Evolutionary conservation across 202 grass and related monocot species (phyloP), one percentile per base, ranked within the genome.

Genomic region (Schoenoplectus tabernaemontani): DNA sequence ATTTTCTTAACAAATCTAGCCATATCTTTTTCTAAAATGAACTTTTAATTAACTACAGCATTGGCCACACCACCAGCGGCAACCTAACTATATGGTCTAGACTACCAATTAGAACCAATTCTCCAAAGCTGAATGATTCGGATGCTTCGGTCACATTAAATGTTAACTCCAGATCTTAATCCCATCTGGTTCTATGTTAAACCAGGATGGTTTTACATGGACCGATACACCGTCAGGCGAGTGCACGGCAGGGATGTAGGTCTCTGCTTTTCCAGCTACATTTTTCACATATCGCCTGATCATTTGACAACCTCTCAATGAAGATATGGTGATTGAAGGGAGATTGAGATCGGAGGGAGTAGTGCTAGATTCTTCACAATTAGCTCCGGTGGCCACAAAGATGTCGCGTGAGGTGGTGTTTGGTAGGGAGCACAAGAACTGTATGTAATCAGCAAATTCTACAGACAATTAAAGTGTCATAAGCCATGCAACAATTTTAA

Each of bases 91-190:
- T 51, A 83, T 91, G 88, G 76, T 91, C 58, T 50, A 89, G 60
- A 82, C 82, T 89, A 3, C 84, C 88, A 38, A 82, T 80, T 4
- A 93, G 77, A 64, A 91, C 84, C 7, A 91, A 81, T 83, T 93
- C 86, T 3, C 89, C 86, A 60, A 94, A 89, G 41, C 48, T 67
- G 64, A 91, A 91, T 2, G 53, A 69, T 7, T 64, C 47, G 7
- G 77, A 84, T 46, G 64, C 65, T 57, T 12, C 53, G 15, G 48
- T 87, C 71, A 77, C 85, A 20, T 69, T 82, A 20, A 91, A 57
- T 61, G 51, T 73, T 22, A 94, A 41, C 47, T 80, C 78, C 63
- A 94, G 5, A 73, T 91, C 78, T 74, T 77, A 24, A 63, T 82
- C 68, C 32, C 80, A 9, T 84, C 70, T 0, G 84, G 77, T 11